Base-by-base conservation (phyloP, 768 basidiomycete species). In the Rhizopogon vesiculosus region DNA sequence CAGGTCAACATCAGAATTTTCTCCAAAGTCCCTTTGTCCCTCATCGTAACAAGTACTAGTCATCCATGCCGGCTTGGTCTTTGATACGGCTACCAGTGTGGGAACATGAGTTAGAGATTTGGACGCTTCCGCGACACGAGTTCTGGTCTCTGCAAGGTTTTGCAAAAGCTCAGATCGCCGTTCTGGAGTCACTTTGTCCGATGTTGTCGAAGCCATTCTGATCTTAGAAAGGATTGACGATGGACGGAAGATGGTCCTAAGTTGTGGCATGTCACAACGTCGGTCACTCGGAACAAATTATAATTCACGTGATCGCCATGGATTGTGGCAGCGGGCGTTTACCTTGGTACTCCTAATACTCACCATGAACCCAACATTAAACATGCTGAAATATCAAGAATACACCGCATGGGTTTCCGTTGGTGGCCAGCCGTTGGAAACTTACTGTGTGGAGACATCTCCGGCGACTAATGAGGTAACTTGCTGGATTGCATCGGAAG, bases 1-100 rank as follows among this genome's bases (percentile, higher is more conserved):
- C 58, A 98, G 71, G 64, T 98, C 95, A 61, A 95, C 89, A 10
- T 93, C 93, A 65, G 98, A 98, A 69, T 99, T 99, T 75, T 99
- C 97, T 7, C 97, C 97, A 66, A 98, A 99, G 69, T 96, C 92
- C 2, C 86, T 76, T 59, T 97, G 91, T 0, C 89, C 92, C 13
- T 78, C 76, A 49, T 89, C 79, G 66, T 90, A 91, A 61, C 93
- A 90, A 9, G 87, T 88, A 28, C 85, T 75, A 57, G 98, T 85
- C 70, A 98, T 96, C 8, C 85, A 82, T 3, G 87, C 81, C 5
- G 96, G 91, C 68, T 98, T 98, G 66, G 87, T 82, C 72, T 98
- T 98, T 10, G 93, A 96, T 5, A 98, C 94, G 3, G 95, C 92
- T 16, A 98, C 87, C 12, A 98, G 72, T 3, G 76, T 76, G n/a